Base-by-base conservation (phyloP, 352 stramenopile species). In the Phytopythium chamaehyphon region DNA sequence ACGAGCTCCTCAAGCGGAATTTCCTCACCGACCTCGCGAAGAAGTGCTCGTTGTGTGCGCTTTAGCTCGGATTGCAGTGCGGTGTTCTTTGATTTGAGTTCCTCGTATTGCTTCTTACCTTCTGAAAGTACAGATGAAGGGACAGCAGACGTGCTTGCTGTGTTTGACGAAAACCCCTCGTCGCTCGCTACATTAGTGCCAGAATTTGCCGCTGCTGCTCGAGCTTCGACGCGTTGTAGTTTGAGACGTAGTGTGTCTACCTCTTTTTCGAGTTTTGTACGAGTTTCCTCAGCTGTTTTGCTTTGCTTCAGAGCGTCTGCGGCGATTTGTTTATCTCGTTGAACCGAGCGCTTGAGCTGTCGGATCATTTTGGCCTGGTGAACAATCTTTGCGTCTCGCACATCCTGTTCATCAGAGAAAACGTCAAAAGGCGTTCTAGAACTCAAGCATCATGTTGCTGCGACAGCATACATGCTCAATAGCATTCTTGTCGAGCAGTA, bases 321-420 rank as follows among this genome's bases (percentile, higher is more conserved):
- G 8, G 69, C 70, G 28, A 77, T 8, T 2, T 85, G 71, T 38
- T 90, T 85, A 28, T 88, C 76, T 9, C 66, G 73, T 26, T 90
- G 78, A 3, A 85, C 19, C 1, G 67, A 56, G 16, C 72, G 69
- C 54, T 88, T 90, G 19, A 88, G 44, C 4, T 76, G 54, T 5
- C 78, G 74, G 8, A 92, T 49, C n/a, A 63, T 69, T 53, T 88
- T 88, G 1, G 82, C 82, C 38, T 90, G 79, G 26, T 90, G 76
- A 4, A 92, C 71, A 46, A 92, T 92, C 61, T 92, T 90, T 11
- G 71, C 54, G 40, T 93, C 74, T 7, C 79, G 76, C 48, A 89
- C 62, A 54, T 92, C 76, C 78, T 92, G 52, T 11, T 16, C 19
- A 7, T 2, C 15, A 6, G 12, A 38, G 6, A 6, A 36, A n/a